Conservation (phyloP, 768 basidiomycete species). For the Auriscalpium orientale region DNA sequence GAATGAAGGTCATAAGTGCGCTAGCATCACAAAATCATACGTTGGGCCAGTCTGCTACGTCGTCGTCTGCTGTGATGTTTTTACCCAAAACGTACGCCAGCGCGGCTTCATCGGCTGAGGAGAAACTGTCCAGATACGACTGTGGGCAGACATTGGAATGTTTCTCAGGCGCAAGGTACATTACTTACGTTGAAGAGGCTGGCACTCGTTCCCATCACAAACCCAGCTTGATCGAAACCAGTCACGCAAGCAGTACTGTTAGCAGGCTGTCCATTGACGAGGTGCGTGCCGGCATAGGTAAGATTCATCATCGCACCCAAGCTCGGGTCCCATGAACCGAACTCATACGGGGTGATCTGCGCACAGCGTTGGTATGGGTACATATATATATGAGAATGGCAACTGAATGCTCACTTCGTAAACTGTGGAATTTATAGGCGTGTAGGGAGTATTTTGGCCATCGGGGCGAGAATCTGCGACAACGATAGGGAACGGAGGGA, state of each 20-base stretch:
- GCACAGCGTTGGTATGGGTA: not conserved
- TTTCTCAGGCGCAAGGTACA: too few relatives aligned
- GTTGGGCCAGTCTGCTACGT: constrained; percentile 67
- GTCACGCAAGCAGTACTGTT: constrained; percentile 57
- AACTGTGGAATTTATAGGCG: constrained; percentile 38
- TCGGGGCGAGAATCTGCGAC: constrained; percentile 46
- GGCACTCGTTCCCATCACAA: constrained; percentile 70
- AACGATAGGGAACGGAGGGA: constrained; percentile 63
- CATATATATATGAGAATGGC: not conserved
- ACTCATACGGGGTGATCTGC: constrained; percentile 56
- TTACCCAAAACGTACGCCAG: constrained; percentile 40
- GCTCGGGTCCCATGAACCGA: constrained; percentile 68
- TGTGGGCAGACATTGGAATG: not conserved
- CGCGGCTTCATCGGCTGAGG: constrained; percentile 37
- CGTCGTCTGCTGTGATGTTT: constrained; percentile 44
- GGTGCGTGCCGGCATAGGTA: constrained; percentile 54
- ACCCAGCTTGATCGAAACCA: constrained; percentile 68
- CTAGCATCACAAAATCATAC: constrained; percentile 17
- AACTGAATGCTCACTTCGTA: constrained; percentile 43
- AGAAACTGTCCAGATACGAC: constrained; percentile 23
- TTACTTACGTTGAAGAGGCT: constrained; percentile 53
- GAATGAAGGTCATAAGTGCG: not conserved
- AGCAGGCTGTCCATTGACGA: constrained; percentile 47
- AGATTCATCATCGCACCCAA: constrained; percentile 65
- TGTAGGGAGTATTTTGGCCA: constrained; percentile 34